A percentile compares a stretch with the other conserved stretches of the same genome.
Conservation (phyloP, 352 stramenopile genomes). For the Phytophthora vignae region DNA sequence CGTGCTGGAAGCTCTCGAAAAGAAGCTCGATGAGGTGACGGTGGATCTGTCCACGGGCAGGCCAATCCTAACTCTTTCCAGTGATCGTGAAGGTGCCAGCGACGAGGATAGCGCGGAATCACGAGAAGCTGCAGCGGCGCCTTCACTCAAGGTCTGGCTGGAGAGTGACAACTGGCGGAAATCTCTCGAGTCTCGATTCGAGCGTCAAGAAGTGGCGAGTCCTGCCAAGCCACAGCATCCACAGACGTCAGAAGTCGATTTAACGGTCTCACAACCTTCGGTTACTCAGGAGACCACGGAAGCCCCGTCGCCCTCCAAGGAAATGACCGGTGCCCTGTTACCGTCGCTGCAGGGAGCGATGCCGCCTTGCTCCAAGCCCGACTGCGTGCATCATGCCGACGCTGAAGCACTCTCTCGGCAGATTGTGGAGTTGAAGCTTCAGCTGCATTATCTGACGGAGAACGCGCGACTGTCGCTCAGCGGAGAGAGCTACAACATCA, state of each 20-base stretch:
- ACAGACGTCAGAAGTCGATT: not conserved
- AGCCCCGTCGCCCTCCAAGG: slow-evolving; percentile 5
- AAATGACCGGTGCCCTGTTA: not conserved
- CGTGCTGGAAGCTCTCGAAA: slow-evolving; percentile 57
- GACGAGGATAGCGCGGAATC: slow-evolving; percentile 11
- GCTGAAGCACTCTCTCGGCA: slow-evolving; percentile 68
- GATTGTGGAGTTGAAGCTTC: slow-evolving; percentile 82
- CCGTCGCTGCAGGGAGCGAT: slow-evolving; percentile 13
- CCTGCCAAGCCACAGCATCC: not conserved
- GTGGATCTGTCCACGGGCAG: slow-evolving; percentile 51
- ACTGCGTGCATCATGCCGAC: slow-evolving; percentile 67
- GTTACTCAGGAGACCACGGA: slow-evolving; percentile 13
- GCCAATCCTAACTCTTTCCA: slow-evolving; percentile 45
- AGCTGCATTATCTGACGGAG: slow-evolving; percentile 76
- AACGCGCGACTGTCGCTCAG: slow-evolving; percentile 67
- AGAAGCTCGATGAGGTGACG: slow-evolving; percentile 54
- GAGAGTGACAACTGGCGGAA: slow-evolving; percentile 59
- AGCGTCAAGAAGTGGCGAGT: slow-evolving; percentile 2
- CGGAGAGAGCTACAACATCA: slow-evolving; percentile 67
- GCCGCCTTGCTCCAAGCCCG: slow-evolving; percentile 25
- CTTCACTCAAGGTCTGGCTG: slow-evolving; percentile 67
- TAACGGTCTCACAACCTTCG: not conserved
- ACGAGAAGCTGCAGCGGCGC: slow-evolving; percentile 25
- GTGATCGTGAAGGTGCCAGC: not conserved
- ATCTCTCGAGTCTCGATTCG: slow-evolving; percentile 34